Conservation (phyloP, 2,329 filamentous ascomycete species). For the Xylariales sp. region DNA sequence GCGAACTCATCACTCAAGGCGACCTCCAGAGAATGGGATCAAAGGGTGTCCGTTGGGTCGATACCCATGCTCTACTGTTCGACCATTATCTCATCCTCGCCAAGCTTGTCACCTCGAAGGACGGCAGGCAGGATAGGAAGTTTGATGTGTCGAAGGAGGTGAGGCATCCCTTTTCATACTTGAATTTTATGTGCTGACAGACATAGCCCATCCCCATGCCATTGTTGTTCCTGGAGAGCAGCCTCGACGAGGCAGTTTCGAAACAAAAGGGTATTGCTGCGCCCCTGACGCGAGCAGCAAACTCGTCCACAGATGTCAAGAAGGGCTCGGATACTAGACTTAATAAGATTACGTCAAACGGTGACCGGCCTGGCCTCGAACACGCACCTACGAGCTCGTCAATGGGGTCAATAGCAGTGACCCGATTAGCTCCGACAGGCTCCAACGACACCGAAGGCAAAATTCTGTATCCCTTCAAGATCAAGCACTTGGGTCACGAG, state of each 20-base stretch:
- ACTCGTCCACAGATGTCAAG: constrained; percentile 54
- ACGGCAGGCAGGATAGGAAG: constrained; percentile 67
- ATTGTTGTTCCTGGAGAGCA: constrained; percentile 83
- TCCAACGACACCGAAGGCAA: constrained; percentile 71
- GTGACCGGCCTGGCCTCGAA: constrained; percentile 55
- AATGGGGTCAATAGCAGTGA: constrained; percentile 43
- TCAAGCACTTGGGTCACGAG: constrained; percentile 93
- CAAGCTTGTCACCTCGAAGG: constrained; percentile 69
- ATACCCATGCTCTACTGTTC: constrained; percentile 89
- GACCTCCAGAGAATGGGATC: constrained; percentile 85
- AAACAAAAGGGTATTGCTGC: constrained; percentile 73
- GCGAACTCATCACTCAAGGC: constrained; percentile 82
- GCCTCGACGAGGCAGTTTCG: constrained; percentile 84
- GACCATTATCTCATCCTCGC: constrained; percentile 95
- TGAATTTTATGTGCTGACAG: constrained; percentile 21
- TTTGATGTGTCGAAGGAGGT: constrained; percentile 93
- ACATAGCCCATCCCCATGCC: constrained; percentile 87
- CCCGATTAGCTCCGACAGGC: constrained; percentile 36
- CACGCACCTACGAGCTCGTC: constrained; percentile 67
- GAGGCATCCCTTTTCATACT: constrained; percentile 25
- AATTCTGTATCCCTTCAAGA: constrained; percentile 86
- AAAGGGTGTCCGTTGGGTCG: constrained; percentile 87
- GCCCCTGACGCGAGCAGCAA: constrained; percentile 55
- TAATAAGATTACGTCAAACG: constrained; percentile 49
- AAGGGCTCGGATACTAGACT: constrained; percentile 25